Percentiles rank a stretch among this genome's conserved stretches.
These are phyloP conservation scores for Pleodorina starrii DNA, from an alignment of 139 green algal genomes.

Conservation along the genomic window DNA sequence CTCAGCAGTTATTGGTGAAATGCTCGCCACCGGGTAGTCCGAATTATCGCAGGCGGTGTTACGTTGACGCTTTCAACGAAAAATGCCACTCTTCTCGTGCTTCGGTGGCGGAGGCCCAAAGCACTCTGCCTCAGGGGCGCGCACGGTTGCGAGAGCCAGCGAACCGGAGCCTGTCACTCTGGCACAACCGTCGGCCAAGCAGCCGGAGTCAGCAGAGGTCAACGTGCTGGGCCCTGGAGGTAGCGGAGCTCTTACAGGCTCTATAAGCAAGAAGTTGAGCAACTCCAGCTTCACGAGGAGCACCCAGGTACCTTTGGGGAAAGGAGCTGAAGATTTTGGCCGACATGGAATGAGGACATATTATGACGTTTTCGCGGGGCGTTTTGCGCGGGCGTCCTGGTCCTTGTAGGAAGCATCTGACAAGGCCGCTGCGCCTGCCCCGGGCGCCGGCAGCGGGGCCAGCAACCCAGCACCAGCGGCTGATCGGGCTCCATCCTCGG, in stretches of 20 bases:
- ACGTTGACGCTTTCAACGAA: too few species aligned
- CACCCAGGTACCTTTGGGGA: background rate
- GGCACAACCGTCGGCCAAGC: background rate
- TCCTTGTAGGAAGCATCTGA: constrained; percentile 13
- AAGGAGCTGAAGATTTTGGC: background rate
- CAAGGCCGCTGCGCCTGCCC: background rate
- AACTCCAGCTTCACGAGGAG: constrained; percentile 17
- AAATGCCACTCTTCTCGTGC: constrained; percentile 42
- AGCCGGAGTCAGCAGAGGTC: background rate
- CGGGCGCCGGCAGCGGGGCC: background rate
- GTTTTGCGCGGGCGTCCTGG: background rate
- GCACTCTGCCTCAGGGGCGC: background rate
- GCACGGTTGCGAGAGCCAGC: background rate
- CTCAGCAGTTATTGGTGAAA: too few species aligned
- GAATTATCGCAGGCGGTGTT: background rate
- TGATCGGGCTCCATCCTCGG: background rate
- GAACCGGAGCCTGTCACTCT: background rate
- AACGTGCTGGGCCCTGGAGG: background rate
- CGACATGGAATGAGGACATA: background rate
- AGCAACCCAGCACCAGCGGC: background rate
- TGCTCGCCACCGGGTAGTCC: too few species aligned
- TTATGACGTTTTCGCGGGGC: background rate
- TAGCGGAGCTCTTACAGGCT: constrained; percentile 14
- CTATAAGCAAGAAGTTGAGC: constrained; percentile 8
- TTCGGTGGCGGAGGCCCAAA: constrained; percentile 13